phyloP scores from a whole-genome alignment of 1,284 basidiomycete species.

The Malassezia arunalokei region DNA sequence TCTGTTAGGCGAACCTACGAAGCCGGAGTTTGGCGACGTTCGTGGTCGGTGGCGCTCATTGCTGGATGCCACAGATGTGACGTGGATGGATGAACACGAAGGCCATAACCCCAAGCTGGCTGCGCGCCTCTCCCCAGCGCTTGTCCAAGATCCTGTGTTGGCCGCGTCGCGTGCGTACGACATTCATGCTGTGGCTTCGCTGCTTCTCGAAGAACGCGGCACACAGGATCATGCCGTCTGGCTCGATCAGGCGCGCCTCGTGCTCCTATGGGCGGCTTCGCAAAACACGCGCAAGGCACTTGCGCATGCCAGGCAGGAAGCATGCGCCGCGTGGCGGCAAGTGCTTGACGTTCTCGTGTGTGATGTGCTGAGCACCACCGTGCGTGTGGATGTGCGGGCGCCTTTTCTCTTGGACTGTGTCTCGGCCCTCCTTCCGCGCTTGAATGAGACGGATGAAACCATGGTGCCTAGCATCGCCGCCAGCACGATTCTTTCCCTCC shows the following conservation, averaged over 20 bases:
- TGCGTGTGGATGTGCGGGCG: conserved; percentile 31
- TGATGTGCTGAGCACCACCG: conserved; percentile 13
- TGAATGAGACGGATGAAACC: conserved; percentile 24
- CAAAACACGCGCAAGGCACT: conserved; percentile 38
- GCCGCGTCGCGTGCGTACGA: conserved; percentile 62
- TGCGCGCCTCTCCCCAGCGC: conserved; percentile 61
- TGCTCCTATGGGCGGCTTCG: conserved; percentile 33
- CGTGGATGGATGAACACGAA: conserved; percentile 63
- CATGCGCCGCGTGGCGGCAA: conserved; percentile 37
- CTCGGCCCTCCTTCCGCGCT: conserved; percentile 32
- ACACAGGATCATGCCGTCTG: conserved; percentile 12
- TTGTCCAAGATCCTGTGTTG: conserved; percentile 52
- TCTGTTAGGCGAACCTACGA: conserved; percentile 29
- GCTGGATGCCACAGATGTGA: conserved; percentile 59
- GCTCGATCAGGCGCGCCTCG: conserved; percentile 27
- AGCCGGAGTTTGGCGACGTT: conserved; percentile 10
- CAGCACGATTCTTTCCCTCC: conserved; percentile 65
- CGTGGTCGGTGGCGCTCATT: conserved; percentile 70
- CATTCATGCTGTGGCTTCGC: conserved; percentile 54
- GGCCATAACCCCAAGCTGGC: not conserved
- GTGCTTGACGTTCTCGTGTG: conserved; percentile 37
- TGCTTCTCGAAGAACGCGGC: conserved; percentile 23
- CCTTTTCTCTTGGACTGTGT: conserved; percentile 35
- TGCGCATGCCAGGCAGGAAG: conserved; percentile 23
- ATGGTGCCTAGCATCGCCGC: conserved; percentile 62